Base-by-base conservation (phyloP, 495 filamentous ascomycete species). In the Aspergillus avenaceus region DNA sequence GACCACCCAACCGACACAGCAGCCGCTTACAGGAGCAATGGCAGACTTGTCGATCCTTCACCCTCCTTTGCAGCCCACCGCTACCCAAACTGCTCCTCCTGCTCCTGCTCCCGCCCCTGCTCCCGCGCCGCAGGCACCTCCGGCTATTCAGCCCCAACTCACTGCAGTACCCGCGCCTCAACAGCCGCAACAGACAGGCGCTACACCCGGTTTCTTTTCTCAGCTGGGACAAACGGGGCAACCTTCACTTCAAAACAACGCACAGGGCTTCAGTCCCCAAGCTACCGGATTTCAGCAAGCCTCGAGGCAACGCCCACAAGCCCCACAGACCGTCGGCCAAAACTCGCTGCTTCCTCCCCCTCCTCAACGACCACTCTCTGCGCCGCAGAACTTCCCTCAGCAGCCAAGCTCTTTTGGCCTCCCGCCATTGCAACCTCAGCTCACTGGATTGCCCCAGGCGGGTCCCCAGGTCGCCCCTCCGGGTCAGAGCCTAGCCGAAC, bases 311-410 rank as follows among this genome's bases (percentile, higher is more conserved):
- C 80, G 93, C 47, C 90, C 90, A 43, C 75, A 84, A 50, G 77
- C 89, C 28, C 86, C 84, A 47, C 85, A 82, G 53, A 72, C 67
- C 45, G 73, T 78, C 51, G 77, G 77, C 27, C 79, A 81, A 50
- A 84, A 80, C 8, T 80, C 85, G 11, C 72, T 91, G 49, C 80
- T 90, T 50, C 84, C 91, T 23, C 90, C 91, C 36, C 91, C 90
- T 19, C 91, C 91, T 25, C 81, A 80, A 40, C 79, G 93, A 42
- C 87, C 93, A 2, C 75, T 93, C 5, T 97, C 92, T 14, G 95
- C 92, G 8, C 93, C 93, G 19, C 89, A 92, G 62, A 86, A 90
- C 27, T 83, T 83, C 45, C 65, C 72, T 32, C 88, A 87, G 55
- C 83, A 84, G 49, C 83, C 83, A 42, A 91, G 75, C 63, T 76